Percentiles rank a stretch among this genome's conserved stretches.
phyloP scores from a whole-genome alignment of 2,329 filamentous ascomycete species.

The Neophaeococcomyces aloes region DNA sequence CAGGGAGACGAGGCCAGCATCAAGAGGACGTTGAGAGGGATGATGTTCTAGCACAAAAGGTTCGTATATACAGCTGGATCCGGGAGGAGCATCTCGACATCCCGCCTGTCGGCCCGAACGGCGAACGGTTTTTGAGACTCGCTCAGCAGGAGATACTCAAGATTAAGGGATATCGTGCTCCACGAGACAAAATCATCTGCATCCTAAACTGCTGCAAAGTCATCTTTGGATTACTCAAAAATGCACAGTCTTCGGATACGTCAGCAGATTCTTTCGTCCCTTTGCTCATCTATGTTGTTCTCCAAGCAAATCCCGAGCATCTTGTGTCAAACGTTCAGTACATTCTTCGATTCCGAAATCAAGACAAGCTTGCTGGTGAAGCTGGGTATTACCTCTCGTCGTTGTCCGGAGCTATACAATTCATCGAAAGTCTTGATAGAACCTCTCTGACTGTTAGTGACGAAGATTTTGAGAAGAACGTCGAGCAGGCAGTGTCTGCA shows the following conservation, averaged over 20 bases:
- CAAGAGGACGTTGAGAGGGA: slow-evolving; percentile 97
- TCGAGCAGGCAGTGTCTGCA: slow-evolving; percentile 90
- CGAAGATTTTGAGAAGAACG: slow-evolving; percentile 88
- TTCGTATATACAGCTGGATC: slow-evolving; percentile 94
- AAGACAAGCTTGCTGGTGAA: slow-evolving; percentile 94
- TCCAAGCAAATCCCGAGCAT: slow-evolving; percentile 90
- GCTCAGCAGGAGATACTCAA: slow-evolving; percentile 93
- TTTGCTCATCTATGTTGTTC: slow-evolving; percentile 85
- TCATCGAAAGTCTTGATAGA: slow-evolving; percentile 91
- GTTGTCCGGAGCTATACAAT: slow-evolving; percentile 75
- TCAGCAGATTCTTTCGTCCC: slow-evolving; percentile 95
- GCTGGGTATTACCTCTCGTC: slow-evolving; percentile 97
- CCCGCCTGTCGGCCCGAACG: slow-evolving; percentile 69
- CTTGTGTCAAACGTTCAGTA: slow-evolving; percentile 97
- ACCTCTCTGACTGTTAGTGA: slow-evolving; percentile 88
- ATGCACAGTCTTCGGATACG: slow-evolving; percentile 74
- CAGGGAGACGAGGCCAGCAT: slow-evolving; percentile 85
- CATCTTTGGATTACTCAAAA: slow-evolving; percentile 88
- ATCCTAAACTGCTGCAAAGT: slow-evolving; percentile 98
- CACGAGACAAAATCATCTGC: slow-evolving; percentile 95
- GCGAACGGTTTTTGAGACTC: slow-evolving; percentile 73
- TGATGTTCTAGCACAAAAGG: slow-evolving; percentile 91
- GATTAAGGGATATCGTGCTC: slow-evolving; percentile 94
- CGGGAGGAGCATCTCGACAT: slow-evolving; percentile 90
- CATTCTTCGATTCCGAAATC: slow-evolving; percentile 90